Conservation (phyloP, 1,284 basidiomycete genomes). For the Austropuccinia psidii region DNA sequence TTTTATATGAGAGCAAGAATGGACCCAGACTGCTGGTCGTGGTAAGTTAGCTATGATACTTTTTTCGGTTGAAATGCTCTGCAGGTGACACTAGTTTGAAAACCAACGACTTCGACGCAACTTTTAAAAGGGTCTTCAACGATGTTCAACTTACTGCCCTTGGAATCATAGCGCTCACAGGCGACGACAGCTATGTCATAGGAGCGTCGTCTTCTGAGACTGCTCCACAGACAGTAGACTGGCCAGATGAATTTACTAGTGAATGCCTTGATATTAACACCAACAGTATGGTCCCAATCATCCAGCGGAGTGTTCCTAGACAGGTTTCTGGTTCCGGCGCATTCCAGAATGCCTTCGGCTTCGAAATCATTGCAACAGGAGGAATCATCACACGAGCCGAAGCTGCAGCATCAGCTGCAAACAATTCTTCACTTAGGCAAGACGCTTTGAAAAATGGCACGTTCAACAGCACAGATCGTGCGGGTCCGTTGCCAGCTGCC, state of each 20-base stretch:
- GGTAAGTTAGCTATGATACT: too few relatives aligned
- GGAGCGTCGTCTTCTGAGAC: too few relatives aligned
- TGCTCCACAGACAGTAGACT: background rate
- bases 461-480: too few relatives aligned
- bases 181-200: background rate
- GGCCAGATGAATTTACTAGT: background rate
- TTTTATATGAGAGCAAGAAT: slow-evolving; percentile 20
- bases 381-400: too few relatives aligned
- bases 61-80: too few relatives aligned
- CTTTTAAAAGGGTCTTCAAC: slow-evolving; percentile 11
- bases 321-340: background rate
- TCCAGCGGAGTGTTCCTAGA: background rate
- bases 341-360: background rate
- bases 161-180: background rate
- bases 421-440: too few relatives aligned
- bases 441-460: too few relatives aligned
- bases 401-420: too few relatives aligned
- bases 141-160: slow-evolving; percentile 15
- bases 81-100: background rate
- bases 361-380: background rate
- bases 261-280: background rate
- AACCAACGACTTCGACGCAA: background rate
- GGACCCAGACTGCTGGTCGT: slow-evolving; percentile 29
- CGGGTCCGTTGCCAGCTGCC: too few relatives aligned
- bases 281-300: background rate